Percentiles rank a stretch among this genome's conserved stretches.
These are phyloP conservation scores for Hanseniaspora meyeri DNA, from an alignment of 805 yeast species.

Conservation along the genomic window DNA sequence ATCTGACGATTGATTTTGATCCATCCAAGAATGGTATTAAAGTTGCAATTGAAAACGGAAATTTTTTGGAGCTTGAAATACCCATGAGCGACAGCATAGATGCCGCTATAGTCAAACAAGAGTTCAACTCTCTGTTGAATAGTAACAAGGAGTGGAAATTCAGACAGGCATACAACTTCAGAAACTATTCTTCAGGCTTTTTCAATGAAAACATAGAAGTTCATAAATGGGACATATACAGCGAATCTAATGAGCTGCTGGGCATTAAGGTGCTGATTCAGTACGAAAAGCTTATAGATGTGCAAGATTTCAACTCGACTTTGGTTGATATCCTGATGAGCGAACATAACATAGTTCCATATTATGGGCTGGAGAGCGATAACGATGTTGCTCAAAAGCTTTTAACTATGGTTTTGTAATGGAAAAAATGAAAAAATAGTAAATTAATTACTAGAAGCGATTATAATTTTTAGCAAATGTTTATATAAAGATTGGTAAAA, in stretches of 20 bases:
- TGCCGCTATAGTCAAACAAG: background rate
- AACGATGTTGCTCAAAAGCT: constrained; percentile 3
- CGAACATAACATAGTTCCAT: background rate
- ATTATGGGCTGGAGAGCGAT: background rate
- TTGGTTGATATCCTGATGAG: background rate
- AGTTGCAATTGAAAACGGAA: constrained; percentile 3
- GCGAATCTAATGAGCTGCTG: constrained; percentile 2
- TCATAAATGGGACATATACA: constrained; percentile 8
- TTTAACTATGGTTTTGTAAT: constrained; percentile 1
- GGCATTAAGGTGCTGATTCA: background rate
- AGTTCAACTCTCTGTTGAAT: constrained; percentile 9
- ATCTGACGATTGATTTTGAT: constrained; percentile 4
- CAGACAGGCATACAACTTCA: constrained; percentile 7
- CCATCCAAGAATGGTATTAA: background rate
- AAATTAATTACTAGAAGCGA: no score
- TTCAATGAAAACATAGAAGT: background rate
- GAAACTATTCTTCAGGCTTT: background rate
- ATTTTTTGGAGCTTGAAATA: background rate
- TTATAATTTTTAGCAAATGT: background rate
- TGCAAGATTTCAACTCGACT: background rate
- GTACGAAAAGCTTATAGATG: background rate
- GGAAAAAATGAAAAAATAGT: no score
- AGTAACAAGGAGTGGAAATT: constrained; percentile 13
- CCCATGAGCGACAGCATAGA: background rate
- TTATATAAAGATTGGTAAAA: background rate